Base-by-base conservation (phyloP, 2,329 filamentous ascomycete genomes). In the Aspergillus eucalypticola region DNA sequence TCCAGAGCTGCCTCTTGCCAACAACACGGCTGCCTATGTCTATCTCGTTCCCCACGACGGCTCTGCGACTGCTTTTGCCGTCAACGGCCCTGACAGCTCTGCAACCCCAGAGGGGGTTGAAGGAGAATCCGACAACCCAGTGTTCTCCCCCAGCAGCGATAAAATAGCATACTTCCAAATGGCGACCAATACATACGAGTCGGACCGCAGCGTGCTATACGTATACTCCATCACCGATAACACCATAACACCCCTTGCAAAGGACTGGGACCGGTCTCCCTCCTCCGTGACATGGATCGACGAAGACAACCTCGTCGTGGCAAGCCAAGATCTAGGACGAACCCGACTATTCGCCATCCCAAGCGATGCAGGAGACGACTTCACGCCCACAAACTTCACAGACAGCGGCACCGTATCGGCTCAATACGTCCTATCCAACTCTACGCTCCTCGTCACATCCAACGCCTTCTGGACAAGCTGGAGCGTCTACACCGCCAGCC, bases 1-100 rank as follows among this genome's bases (percentile, higher is more conserved):
- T 0, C 73, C 77, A 8, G 75, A 79, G 35, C 59, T 78, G 21
- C 76, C 77, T 8, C 69, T 73, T 35, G 73, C 76, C 41, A 84
- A 90, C 59, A 86, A 90, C 73, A 96, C 92, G 5, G 94, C 93
- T 69, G 89, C 89, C 0, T 90, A 95, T 69, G 83, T 96, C 32
- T 96, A 95, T 75, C 86, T 88, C 50, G 83, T 90, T 3, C 84
- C 87, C 0, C 78, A 92, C 32, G 79, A 81, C 53, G 84, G 82
- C 3, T 92, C 89, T 70, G 75, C 81, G 5, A 82, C 87, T 54
- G 65, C 75, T 2, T 48, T 68, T 19, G 75, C 56, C 71, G 82
- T 71, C 74, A 86, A 63, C 78, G 82, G 23, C 60, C 73, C 56
- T 5, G 66, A 71, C 27, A 71, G 70, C 27, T 57, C 68, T 8